A percentile compares a stretch with the other conserved stretches of the same genome.
Conservation (phyloP, 2,329 filamentous ascomycete species). For the Apiospora malaysiana region DNA sequence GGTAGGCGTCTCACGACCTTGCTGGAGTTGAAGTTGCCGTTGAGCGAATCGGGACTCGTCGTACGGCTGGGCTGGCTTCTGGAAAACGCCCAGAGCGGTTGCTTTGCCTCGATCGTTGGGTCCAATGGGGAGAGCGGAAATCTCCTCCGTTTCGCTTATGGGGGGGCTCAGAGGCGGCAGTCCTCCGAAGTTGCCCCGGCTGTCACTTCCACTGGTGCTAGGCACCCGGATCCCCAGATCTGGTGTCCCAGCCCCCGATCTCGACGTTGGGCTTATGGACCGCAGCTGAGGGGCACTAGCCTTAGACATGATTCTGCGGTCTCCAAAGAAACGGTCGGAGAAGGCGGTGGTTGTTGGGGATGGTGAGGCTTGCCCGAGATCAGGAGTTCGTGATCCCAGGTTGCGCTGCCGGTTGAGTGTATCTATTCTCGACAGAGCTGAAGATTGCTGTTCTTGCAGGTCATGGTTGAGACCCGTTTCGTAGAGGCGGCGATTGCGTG, state of each 20-base stretch:
- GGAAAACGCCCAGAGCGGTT: slow-evolving; percentile 47
- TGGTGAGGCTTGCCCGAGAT: slow-evolving; percentile 51
- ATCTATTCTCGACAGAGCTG: slow-evolving; percentile 79
- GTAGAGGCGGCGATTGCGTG: slow-evolving; percentile 78
- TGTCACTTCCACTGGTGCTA: slow-evolving; percentile 41
- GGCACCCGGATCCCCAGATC: slow-evolving; percentile 40
- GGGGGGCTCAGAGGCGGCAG: slow-evolving; percentile 69
- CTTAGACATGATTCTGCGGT: slow-evolving; percentile 56
- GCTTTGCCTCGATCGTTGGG: slow-evolving; percentile 68
- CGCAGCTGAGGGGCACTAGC: slow-evolving; percentile 74
- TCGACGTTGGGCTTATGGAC: slow-evolving; percentile 55
- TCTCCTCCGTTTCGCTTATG: slow-evolving; percentile 75
- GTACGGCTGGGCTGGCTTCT: slow-evolving; percentile 76
- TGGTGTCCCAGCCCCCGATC: slow-evolving; percentile 44
- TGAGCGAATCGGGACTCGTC: slow-evolving; percentile 87
- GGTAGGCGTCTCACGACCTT: slow-evolving; percentile 70
- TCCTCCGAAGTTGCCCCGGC: slow-evolving; percentile 43
- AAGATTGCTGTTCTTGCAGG: slow-evolving; percentile 79
- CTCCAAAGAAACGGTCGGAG: slow-evolving; percentile 52
- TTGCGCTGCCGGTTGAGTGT: slow-evolving; percentile 72
- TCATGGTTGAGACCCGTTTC: slow-evolving; percentile 83
- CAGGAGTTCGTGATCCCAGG: slow-evolving; percentile 55
- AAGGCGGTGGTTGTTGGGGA: slow-evolving; percentile 53
- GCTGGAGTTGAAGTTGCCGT: slow-evolving; percentile 80
- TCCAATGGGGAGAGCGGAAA: slow-evolving; percentile 67